Evolutionary conservation across 2,329 filamentous ascomycete genomes (phyloP).

Genomic region (Magnaporthales sp.): DNA sequence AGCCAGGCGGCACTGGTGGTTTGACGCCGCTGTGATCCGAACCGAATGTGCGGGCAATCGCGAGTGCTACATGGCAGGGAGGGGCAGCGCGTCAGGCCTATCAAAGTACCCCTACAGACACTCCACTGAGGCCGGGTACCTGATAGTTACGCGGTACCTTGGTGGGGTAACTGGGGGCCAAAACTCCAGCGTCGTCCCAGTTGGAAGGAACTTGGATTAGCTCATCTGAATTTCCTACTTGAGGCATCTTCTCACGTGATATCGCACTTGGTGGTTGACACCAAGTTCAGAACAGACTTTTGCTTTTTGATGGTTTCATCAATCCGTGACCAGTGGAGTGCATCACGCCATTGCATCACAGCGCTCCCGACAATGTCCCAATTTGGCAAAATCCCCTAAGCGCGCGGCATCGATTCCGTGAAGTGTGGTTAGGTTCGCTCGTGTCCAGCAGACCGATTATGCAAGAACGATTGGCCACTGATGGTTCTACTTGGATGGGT

Average conservation of each 20-base stretch:
- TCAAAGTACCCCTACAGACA: too few species aligned
- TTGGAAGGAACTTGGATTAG: too few species aligned
- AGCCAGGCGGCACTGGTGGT: background rate
- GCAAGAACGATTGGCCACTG: too few species aligned
- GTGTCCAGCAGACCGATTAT: background rate
- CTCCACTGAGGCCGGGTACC: too few species aligned
- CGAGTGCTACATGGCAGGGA: background rate
- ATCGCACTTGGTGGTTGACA: too few species aligned
- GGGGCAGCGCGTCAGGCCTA: background rate
- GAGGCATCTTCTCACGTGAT: background rate
- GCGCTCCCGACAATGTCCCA: background rate
- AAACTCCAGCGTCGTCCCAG: too few species aligned
- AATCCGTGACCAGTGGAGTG: background rate
- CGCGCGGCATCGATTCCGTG: too few species aligned
- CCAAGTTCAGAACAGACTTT: too few species aligned
- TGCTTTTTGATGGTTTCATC: background rate
- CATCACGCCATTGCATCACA: background rate
- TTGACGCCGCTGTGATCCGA: background rate
- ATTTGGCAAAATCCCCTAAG: background rate
- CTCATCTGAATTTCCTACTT: background rate
- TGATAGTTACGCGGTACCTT: background rate
- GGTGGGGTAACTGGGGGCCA: background rate
- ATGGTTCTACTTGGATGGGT: background rate
- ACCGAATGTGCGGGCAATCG: background rate
- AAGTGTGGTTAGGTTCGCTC: background rate